Base-by-base conservation (phyloP, 805 yeast genomes). In the Kluyveromyces starmeri region DNA sequence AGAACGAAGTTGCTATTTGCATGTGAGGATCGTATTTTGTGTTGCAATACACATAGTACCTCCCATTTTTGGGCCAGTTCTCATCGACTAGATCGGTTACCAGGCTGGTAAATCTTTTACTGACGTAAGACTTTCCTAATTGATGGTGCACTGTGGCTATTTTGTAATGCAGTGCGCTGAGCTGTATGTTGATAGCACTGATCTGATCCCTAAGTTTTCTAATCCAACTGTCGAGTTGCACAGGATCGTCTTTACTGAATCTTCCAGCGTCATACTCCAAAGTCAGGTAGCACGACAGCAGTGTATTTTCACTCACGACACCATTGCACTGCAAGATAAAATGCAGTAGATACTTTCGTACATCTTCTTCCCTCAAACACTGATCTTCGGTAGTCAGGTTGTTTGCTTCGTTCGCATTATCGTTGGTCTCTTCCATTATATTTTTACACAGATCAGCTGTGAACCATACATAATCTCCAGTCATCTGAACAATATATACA, bases 11-110 rank as follows among this genome's bases (percentile, higher is more conserved):
- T 4, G 59, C 58, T n/a, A 51, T 20, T 37, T 47, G 45, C 3
- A 54, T 45, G 26, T 52, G 55, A 2, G 43, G 48, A 12, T 42
- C 46, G 10, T 50, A 44, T 19, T 33, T 42, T 8, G 36, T 18
- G 36, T 56, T 55, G 4, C 47, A 38, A 28, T 54, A 53, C 13
- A 52, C 50, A 27, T 50, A 54, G 32, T 42, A 53, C 26, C 45
- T 39, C 27, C 36, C 46, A 28, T 43, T 44, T 9, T 34, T 34
- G 2, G 47, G 45, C 38, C 33, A 38, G 5, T 35, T 29, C 9
- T 16, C n/a, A 22, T 14, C 20, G n/a, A 22, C 28, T 15, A 31
- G 8, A 17, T 24, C 28, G 9, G 28, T 16, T 11, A 22, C 19
- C 20, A 31, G n/a, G 8, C 17, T 24, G 8, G 11, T 11, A 15